Conservation (phyloP, 2,329 filamentous ascomycete genomes). For the Talaromyces atroroseus region DNA sequence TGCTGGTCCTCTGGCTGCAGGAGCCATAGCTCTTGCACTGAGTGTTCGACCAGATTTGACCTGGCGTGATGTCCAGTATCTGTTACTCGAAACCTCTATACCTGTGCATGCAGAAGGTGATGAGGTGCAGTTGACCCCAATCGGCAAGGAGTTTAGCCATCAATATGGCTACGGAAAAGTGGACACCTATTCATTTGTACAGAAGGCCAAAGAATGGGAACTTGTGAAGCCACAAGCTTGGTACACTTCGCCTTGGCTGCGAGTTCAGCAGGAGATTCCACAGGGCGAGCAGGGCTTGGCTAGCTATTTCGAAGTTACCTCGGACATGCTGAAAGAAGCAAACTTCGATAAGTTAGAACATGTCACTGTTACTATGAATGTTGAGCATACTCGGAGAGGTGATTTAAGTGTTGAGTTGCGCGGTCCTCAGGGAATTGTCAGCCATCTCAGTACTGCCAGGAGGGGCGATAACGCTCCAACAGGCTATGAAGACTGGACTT, state of each 20-base stretch:
- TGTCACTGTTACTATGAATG: constrained; percentile 96
- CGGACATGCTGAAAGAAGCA: constrained; percentile 70
- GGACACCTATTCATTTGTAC: constrained; percentile 78
- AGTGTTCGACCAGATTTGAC: constrained; percentile 78
- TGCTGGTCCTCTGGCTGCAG: constrained; percentile 85
- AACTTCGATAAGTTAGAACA: constrained; percentile 88
- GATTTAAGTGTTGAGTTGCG: constrained; percentile 89
- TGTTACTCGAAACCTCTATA: constrained; percentile 77
- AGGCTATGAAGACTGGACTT: constrained; percentile 94
- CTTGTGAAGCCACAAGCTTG: constrained; percentile 92
- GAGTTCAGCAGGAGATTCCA: constrained; percentile 78
- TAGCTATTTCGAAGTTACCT: constrained; percentile 74
- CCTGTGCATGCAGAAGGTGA: constrained; percentile 67
- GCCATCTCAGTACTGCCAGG: constrained; percentile 74
- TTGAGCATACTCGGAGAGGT: constrained; percentile 78
- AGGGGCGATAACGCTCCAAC: constrained; percentile 58
- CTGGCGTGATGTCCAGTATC: constrained; percentile 93
- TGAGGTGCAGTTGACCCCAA: constrained; percentile 75
- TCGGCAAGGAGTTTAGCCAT: constrained; percentile 85
- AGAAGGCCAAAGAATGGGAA: constrained; percentile 78
- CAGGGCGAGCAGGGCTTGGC: constrained; percentile 76
- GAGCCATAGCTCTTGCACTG: constrained; percentile 83
- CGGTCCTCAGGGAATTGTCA: constrained; percentile 75
- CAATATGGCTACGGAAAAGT: constrained; percentile 95
- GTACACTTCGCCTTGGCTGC: constrained; percentile 89